Percentiles rank a stretch among this genome's conserved stretches.
Conservation (phyloP, 495 filamentous ascomycete genomes). For the Lasiosphaeria ovina region DNA sequence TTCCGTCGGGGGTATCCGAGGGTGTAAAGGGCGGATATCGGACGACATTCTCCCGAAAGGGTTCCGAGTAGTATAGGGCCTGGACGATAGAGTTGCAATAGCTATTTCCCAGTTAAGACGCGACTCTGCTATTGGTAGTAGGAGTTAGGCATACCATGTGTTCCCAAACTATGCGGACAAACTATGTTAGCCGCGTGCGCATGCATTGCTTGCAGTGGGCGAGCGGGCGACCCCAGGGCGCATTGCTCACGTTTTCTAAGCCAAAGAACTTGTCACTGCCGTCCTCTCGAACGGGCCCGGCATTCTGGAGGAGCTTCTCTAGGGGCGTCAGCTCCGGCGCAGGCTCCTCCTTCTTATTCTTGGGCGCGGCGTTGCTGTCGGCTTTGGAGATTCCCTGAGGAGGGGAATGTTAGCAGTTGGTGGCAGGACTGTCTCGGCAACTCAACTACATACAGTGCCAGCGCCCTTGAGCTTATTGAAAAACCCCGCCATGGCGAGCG, state of each 20-base stretch:
- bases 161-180: constrained; percentile 74
- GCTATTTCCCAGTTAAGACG: constrained; percentile 46
- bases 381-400: constrained; percentile 35
- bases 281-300: constrained; percentile 75
- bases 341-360: constrained; percentile 70
- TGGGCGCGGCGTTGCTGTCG: constrained; percentile 38
- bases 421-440: background rate
- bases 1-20: constrained; percentile 44
- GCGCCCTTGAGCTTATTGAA: constrained; percentile 43
- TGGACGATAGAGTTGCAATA: constrained; percentile 98
- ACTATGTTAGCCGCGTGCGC: constrained; percentile 17
- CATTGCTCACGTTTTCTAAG: constrained; percentile 82
- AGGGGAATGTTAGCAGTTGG: constrained; percentile 3
- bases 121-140: background rate
- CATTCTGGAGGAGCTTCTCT: constrained; percentile 77
- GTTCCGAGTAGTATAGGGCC: constrained; percentile 91
- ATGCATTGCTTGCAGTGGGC: background rate
- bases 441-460: constrained; percentile 26
- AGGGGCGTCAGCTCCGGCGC: constrained; percentile 69
- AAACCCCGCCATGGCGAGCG: constrained; percentile 44
- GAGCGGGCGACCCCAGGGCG: background rate
- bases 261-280: constrained; percentile 99
- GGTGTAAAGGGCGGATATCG: constrained; percentile 72
- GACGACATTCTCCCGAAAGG: constrained; percentile 92
- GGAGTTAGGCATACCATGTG: constrained; percentile 70